Base-by-base conservation (phyloP, 140 eudicot species). In the Flaveria floridana region DNA sequence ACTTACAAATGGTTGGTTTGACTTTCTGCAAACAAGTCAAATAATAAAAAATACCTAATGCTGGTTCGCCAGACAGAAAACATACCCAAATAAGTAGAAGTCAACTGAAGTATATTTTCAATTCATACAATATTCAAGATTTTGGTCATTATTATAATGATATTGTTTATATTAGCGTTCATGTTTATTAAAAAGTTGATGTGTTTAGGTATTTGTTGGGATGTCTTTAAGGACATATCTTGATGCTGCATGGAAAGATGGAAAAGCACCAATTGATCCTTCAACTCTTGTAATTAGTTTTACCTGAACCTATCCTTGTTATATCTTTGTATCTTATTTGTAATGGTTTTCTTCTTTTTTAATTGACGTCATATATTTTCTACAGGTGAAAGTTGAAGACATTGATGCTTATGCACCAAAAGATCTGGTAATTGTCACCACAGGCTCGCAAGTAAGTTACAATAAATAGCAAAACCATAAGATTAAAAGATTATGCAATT, bases 231-330 rank as follows among this genome's bases (percentile, higher is more conserved):
- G 99, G 85, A 88, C 99, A 16, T 94, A 94, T 75, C 93, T 94
- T 28, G 99, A 94, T 52, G 99, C 99, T 63, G 99, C 99, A 68
- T 94, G 96, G 96, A 94, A 82, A 83, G 99, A 94, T 83, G 99
- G 99, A 76, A 88, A 85, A 73, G 99, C 99, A 82, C 97, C 99
- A 58, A 86, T 94, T 79, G 99, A 94, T 79, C 99, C 99, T 12
- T 94, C 99, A 30, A 90, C 97, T 77, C 87, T 94, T 87, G 99
- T 94, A 94, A 83, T 26, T 41, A 70, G 53, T 80, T 76, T 64
- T 53, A 30, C 44, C 64, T 65, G 3, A 70, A 69, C 70, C 13
- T 62, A 65, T 68, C 18, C 13, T 65, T 65, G 37, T 52, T 37
- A 7, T 52, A 53, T 30, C 65, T 41, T 25, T 51, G 23, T 26